Evolutionary conservation across 2,329 filamentous ascomycete genomes (phyloP).

Genomic region (Fusarium odoratissimum): DNA sequence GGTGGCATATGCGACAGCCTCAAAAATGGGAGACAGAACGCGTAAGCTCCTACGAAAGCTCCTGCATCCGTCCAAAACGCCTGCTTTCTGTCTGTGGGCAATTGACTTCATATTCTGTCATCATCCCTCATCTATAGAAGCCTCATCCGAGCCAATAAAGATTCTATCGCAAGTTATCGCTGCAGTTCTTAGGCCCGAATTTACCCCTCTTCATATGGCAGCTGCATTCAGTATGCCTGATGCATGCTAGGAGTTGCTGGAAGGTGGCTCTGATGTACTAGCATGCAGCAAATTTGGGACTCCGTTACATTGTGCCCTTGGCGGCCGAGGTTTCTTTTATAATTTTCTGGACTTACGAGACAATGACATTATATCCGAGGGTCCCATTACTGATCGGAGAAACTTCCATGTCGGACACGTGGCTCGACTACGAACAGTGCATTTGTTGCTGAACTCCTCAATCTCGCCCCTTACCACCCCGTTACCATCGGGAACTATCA

Average conservation of each 20-base stretch:
- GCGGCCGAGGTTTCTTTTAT: background rate
- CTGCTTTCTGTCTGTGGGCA: background rate
- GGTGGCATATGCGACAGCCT: background rate
- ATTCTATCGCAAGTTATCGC: background rate
- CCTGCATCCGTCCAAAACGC: background rate
- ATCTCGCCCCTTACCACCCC: background rate
- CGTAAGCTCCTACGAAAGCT: background rate
- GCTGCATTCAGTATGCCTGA: background rate
- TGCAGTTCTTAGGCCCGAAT: background rate
- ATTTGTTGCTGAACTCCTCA: background rate
- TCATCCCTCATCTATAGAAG: background rate
- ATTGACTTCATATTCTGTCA: background rate
- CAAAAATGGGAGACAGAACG: rapidly evolving
- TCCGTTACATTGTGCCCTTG: background rate
- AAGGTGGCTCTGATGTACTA: background rate
- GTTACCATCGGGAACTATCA: background rate
- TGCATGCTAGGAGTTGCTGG: background rate
- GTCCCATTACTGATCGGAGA: background rate
- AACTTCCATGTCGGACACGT: rapidly evolving
- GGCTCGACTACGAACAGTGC: background rate
- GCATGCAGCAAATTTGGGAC: background rate
- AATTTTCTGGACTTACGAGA: background rate
- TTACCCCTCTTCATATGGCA: background rate
- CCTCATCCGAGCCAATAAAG: rapidly evolving
- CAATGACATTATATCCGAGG: background rate